Evolutionary conservation across 164 flowering plant genomes (phyloP), one percentile per base, ranked within the genome.

Genomic region (Buxus sempervirens): DNA sequence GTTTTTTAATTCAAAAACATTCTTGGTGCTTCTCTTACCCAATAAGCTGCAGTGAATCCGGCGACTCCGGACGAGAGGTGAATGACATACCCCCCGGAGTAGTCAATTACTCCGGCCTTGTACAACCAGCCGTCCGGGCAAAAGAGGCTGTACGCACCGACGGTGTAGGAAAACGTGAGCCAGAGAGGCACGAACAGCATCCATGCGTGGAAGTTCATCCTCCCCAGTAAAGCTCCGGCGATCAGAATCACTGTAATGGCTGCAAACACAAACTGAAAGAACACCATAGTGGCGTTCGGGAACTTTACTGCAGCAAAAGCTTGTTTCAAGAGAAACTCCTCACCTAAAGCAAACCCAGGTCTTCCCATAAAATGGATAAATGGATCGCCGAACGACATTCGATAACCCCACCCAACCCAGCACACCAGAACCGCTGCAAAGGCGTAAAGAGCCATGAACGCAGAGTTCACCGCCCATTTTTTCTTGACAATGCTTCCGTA

Each of bases 141-240:
- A 83, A 82, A 82, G 2, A 83, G 58, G 62, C 86, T 81, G 28
- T 49, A 85, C 0, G 86, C 85, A 0, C 75, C 75, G 4, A 85
- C 66, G 0, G 89, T 80, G 72, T 85, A 82, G 13, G 86, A 82
- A 54, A 79, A 82, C 0, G 85, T 81, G 0, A 84, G 61, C 90
- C 88, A 88, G 13, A 83, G 72, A 0, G 92, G 90, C 63, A 88
- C 92, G 63, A 88, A 88, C 38, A 80, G 9, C 90, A 88, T 88
- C 90, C 92, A 88, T 3, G 92, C 91, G 27, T 71, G 70, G 45
- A 85, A 85, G 59, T 84, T 87, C 92, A 87, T 87, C 71, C 92
- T 77, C 64, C 88, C 88, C 13, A 87, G 73, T 54, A 87, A 65
- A 0, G 89, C 88, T 0, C 88, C 89, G 0, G 83, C 92, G 1